Conservation (phyloP, 2,329 filamentous ascomycete species). For the Pseudopyrenochaeta lycopersici region DNA sequence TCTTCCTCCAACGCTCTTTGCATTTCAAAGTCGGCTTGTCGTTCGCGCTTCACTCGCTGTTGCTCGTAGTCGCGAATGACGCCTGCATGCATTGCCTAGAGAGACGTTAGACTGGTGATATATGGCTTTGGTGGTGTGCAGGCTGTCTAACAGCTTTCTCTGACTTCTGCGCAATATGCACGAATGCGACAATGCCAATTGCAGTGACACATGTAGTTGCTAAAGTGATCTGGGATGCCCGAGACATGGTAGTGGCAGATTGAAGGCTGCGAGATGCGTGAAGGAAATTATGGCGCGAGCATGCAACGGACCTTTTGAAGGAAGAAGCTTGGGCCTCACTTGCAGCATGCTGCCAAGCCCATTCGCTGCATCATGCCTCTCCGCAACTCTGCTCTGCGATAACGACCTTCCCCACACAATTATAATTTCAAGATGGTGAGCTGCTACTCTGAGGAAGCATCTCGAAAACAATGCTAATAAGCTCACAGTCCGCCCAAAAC, state of each 20-base stretch:
- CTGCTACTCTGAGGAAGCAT: neutral
- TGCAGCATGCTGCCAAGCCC: conserved; percentile 31
- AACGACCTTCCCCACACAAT: conserved; percentile 21
- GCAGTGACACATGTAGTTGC: conserved; percentile 79
- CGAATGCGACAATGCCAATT: conserved; percentile 78
- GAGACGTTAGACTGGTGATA: conserved; percentile 27
- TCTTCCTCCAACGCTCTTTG: conserved; percentile 85
- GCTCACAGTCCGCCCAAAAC: conserved; percentile 88
- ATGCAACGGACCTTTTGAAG: conserved; percentile 21
- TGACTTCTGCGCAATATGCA: conserved; percentile 86
- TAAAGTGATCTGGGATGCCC: conserved; percentile 86
- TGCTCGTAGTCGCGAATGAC: conserved; percentile 96
- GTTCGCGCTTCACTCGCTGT: conserved; percentile 87
- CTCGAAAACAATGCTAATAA: conserved; percentile 27
- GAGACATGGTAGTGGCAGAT: conserved; percentile 72
- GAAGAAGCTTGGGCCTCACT: conserved; percentile 43
- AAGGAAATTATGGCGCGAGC: conserved; percentile 9
- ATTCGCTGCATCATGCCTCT: conserved; percentile 35
- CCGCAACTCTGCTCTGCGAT: conserved; percentile 29
- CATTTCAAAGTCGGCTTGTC: conserved; percentile 93
- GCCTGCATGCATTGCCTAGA: conserved; percentile 91
- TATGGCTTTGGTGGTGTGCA: conserved; percentile 5
- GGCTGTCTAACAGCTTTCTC: conserved; percentile 76
- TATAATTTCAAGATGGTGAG: conserved; percentile 37
- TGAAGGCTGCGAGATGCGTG: conserved; percentile 1